Percentiles rank a stretch among this genome's conserved stretches.
Evolutionary conservation across 306 rosid species (phyloP).

Genomic region (Dalbergia cochinchinensis): DNA sequence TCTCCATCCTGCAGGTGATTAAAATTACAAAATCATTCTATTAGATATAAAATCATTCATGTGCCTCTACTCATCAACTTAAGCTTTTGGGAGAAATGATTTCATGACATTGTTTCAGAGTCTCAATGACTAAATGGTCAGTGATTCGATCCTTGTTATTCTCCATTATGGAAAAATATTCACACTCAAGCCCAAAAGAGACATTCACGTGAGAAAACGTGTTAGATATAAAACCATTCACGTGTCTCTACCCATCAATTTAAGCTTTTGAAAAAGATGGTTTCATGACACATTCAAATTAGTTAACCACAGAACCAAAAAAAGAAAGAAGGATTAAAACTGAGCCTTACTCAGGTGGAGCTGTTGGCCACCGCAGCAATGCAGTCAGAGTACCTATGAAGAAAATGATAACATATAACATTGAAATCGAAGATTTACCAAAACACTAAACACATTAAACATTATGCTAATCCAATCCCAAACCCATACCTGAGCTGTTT

Average conservation of each 20-base stretch:
- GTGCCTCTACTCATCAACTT: too few species aligned
- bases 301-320: constrained; percentile 19
- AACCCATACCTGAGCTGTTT: constrained; percentile 68
- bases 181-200: too few species aligned
- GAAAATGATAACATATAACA: constrained; percentile 35
- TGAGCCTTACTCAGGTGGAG: constrained; percentile 83
- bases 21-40: constrained; percentile 39
- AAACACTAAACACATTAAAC: neutral
- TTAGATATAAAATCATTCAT: too few species aligned
- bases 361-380: constrained; percentile 91
- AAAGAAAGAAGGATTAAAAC: neutral
- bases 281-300: neutral
- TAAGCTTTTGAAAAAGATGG: too few species aligned
- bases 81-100: too few species aligned
- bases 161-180: too few species aligned
- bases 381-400: constrained; percentile 80
- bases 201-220: too few species aligned
- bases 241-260: too few species aligned
- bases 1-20: constrained; percentile 72
- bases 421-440: constrained; percentile 29
- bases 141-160: too few species aligned
- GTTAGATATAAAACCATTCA: too few species aligned
- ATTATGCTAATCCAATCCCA: neutral
- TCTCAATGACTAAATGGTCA: too few species aligned
- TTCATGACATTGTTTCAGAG: too few species aligned